Evolutionary conservation across 140 eudicot genomes (phyloP).

Genomic region (Senecio squalidus): DNA sequence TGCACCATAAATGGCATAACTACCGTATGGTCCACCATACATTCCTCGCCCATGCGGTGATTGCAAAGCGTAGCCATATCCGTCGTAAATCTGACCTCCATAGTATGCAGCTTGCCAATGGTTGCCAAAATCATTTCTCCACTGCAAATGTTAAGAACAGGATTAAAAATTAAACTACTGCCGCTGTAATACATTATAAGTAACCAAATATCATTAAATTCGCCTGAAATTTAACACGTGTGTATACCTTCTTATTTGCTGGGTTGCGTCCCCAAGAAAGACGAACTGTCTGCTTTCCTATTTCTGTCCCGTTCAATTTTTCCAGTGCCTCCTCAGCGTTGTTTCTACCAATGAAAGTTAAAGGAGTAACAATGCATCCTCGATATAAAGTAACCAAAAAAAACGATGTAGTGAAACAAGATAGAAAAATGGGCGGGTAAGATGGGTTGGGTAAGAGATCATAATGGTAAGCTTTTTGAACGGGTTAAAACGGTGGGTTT

Average conservation of each 20-base stretch:
- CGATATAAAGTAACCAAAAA: no score
- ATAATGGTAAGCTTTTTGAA: no score
- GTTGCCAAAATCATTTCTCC: slow-evolving; percentile 50
- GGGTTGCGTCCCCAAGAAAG: slow-evolving; percentile 94
- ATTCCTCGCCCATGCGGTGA: slow-evolving; percentile 53
- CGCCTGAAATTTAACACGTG: no score
- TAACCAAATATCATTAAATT: no score
- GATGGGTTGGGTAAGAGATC: no score
- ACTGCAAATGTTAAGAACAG: slow-evolving; percentile 41
- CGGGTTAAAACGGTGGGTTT: no score
- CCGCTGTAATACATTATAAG: no score
- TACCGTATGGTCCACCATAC: slow-evolving; percentile 66
- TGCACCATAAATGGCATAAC: slow-evolving; percentile 57
- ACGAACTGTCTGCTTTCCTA: slow-evolving; percentile 81
- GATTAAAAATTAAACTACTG: no score
- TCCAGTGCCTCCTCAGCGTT: slow-evolving; percentile 85
- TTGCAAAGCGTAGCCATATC: slow-evolving; percentile 51
- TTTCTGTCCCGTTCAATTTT: slow-evolving; percentile 61
- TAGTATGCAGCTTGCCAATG: slow-evolving; percentile 63
- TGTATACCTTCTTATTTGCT: slow-evolving; percentile 72
- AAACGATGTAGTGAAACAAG: no score
- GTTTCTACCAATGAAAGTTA: slow-evolving; percentile 27
- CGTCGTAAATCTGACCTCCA: slow-evolving; percentile 56
- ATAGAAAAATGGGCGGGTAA: no score
- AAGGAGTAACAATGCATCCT: neutral